These are phyloP conservation scores for Cicer chorassanicum DNA, from an alignment of 306 rosid species.

Conservation along the genomic window DNA sequence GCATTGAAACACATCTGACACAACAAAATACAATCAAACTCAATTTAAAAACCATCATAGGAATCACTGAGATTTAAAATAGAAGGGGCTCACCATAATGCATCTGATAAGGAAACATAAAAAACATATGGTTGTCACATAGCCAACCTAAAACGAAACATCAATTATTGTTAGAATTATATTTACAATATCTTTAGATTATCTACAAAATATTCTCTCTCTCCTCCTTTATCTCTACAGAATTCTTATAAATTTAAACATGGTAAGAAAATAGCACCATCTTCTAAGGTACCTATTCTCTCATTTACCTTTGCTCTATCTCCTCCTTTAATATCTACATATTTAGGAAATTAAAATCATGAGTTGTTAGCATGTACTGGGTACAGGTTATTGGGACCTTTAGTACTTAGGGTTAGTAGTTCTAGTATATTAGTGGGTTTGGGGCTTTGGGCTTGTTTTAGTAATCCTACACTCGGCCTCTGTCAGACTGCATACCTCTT, in stretches of 20 bases:
- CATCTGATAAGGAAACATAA: constrained; percentile 92
- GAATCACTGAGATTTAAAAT: background rate
- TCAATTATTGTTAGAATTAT: constrained; percentile 31
- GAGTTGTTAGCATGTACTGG: background rate
- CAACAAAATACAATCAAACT: constrained; percentile 40
- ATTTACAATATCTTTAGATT: background rate
- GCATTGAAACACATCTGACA: constrained; percentile 87
- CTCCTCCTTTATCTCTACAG: background rate
- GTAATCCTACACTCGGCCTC: constrained; percentile 7
- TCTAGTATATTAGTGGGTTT: background rate
- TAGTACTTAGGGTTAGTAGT: background rate
- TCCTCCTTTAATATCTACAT: too few relatives aligned
- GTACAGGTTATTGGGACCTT: background rate
- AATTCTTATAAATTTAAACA: background rate
- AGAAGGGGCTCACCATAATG: constrained; percentile 73
- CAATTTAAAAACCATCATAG: constrained; percentile 22
- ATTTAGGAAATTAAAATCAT: constrained; percentile 4
- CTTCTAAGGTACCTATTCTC: background rate
- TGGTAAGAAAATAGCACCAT: background rate
- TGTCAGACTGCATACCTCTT: constrained; percentile 66
- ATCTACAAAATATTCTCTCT: background rate
- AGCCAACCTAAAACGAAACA: constrained; percentile 78
- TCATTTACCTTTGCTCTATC: too few relatives aligned
- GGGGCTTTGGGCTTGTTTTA: background rate
- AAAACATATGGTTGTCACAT: constrained; percentile 93